Percentiles rank a stretch among this genome's conserved stretches.
These are phyloP conservation scores for Lepidium africanum DNA, from an alignment of 345 rosid species.

Conservation along the genomic window DNA sequence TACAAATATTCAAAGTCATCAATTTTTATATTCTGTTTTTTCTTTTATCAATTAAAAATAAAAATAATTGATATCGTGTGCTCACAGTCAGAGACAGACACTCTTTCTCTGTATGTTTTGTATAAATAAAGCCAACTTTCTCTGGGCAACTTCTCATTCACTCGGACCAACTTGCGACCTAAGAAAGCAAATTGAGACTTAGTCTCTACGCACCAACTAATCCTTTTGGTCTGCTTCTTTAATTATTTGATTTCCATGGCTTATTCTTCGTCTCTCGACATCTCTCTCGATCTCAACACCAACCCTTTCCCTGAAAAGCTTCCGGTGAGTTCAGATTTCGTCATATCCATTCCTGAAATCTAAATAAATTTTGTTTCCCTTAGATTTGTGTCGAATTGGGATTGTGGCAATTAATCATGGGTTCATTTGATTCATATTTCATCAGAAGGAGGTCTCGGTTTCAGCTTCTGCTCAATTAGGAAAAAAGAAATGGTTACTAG, in stretches of 20 bases:
- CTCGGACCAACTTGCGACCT: conserved; percentile 27
- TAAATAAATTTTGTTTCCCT: not conserved
- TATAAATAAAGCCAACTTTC: conserved; percentile 8
- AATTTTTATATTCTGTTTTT: not conserved
- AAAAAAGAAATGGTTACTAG: conserved; percentile 17
- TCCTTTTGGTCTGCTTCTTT: not conserved
- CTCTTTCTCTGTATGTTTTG: not conserved
- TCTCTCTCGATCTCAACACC: conserved; percentile 54
- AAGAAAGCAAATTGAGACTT: conserved; percentile 15
- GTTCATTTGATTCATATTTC: conserved; percentile 1
- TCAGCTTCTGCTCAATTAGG: conserved; percentile 1
- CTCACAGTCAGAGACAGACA: not conserved
- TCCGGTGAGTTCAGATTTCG: conserved; percentile 35
- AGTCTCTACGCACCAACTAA: conserved; percentile 1
- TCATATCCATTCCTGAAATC: not conserved
- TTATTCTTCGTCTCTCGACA: conserved; percentile 39
- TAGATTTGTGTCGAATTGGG: not conserved
- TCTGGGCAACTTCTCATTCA: conserved; percentile 15
- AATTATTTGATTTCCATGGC: conserved; percentile 2
- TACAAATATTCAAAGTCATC: not conserved
- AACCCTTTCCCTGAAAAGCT: conserved; percentile 23
- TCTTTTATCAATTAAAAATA: not conserved
- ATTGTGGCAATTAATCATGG: not conserved
- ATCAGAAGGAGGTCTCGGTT: conserved; percentile 31
- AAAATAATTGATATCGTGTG: not conserved